Conservation (phyloP, 257 asterid species). For the Forsythia suspensa region DNA sequence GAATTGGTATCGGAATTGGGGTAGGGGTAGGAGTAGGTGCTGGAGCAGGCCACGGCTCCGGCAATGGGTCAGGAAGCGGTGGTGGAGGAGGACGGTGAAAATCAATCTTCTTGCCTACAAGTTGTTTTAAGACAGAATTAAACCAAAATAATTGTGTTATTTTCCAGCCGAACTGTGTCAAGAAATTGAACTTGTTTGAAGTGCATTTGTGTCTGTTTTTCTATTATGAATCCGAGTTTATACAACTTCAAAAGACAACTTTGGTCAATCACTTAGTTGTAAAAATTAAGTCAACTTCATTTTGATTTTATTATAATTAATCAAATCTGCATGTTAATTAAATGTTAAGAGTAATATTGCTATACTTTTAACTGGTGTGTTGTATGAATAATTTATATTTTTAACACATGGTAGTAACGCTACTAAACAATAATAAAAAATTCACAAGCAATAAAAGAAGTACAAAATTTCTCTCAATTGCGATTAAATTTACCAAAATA, state of each 20-base stretch:
- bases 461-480: no score
- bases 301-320: no score
- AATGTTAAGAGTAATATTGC: no score
- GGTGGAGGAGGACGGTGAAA: background rate
- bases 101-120: background rate
- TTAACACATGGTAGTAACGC: no score
- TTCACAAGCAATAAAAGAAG: no score
- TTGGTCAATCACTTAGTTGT: no score
- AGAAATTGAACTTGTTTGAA: background rate
- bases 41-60: background rate
- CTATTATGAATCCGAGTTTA: conserved; percentile 4
- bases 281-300: no score
- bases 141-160: background rate
- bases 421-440: no score
- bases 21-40: background rate
- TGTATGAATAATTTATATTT: no score
- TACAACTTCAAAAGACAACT: background rate
- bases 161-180: background rate
- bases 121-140: background rate
- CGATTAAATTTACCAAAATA: no score
- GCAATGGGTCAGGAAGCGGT: background rate
- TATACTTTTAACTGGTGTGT: no score
- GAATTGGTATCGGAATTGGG: background rate
- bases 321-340: no score
- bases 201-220: background rate